Conservation (phyloP, 805 yeast species). For the Yarrowia keelungensis region DNA sequence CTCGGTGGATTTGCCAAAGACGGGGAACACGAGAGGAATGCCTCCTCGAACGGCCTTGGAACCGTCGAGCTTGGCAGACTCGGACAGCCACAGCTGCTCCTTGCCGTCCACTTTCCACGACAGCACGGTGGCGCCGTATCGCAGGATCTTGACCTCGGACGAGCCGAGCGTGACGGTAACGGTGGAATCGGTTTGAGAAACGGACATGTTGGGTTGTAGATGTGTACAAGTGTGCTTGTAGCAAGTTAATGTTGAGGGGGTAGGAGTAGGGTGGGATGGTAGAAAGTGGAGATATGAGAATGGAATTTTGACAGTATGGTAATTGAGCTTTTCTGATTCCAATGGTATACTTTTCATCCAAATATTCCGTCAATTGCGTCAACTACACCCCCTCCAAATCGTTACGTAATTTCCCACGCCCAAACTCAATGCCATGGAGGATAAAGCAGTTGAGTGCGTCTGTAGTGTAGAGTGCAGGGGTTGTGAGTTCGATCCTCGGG, state of each 20-base stretch:
- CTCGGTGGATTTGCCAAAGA: constrained; percentile 68
- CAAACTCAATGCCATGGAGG: background rate
- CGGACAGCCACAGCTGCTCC: constrained; percentile 80
- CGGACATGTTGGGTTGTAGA: constrained; percentile 58
- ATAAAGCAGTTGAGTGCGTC: no score
- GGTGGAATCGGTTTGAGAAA: constrained; percentile 68
- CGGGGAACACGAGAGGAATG: constrained; percentile 94
- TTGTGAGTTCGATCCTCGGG: no score
- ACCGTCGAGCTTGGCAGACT: constrained; percentile 81
- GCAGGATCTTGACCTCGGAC: constrained; percentile 71
- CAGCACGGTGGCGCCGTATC: constrained; percentile 85
- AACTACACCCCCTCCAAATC: background rate
- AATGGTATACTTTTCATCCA: no score
- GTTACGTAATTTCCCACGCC: background rate
- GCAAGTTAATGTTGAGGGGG: background rate
- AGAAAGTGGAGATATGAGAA: no score
- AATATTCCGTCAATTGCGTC: background rate
- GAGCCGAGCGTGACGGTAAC: constrained; percentile 65
- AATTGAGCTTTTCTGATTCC: no score
- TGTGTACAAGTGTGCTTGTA: background rate
- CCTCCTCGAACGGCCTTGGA: constrained; percentile 97
- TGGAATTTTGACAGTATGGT: no score
- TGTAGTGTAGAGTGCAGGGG: no score
- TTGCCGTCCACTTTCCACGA: constrained; percentile 78
- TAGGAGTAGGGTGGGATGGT: no score